Conservation (phyloP, 257 asterid species). For the Salvia rosmarinus region DNA sequence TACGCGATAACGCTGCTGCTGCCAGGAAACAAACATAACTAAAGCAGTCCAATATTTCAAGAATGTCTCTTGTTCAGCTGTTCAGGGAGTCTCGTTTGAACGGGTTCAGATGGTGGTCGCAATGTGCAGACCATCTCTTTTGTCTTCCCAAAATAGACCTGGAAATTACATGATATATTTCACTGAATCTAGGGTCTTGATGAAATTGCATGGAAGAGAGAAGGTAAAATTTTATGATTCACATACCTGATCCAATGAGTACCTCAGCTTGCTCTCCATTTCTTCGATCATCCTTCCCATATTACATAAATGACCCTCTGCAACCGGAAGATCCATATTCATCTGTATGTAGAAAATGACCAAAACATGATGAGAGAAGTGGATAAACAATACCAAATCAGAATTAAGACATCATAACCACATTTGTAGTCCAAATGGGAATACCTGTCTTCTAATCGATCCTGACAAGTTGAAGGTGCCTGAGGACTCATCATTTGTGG, state of each 20-base stretch:
- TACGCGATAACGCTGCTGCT: neutral
- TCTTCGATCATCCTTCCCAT: conserved; percentile 99
- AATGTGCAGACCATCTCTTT: conserved; percentile 97
- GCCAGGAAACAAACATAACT: neutral
- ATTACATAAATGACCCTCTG: conserved; percentile 91
- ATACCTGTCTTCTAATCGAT: conserved; percentile 97
- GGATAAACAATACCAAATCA: neutral
- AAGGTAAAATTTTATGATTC: neutral
- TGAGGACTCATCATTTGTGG: conserved; percentile 78
- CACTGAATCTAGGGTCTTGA: conserved; percentile 12
- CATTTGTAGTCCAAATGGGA: neutral
- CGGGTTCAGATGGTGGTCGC: conserved; percentile 86
- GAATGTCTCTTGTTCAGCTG: conserved; percentile 40
- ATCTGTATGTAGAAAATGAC: conserved; percentile 48
- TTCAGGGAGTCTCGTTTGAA: conserved; percentile 67
- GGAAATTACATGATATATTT: conserved; percentile 22
- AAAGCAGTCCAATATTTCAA: conserved; percentile 15
- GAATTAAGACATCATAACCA: neutral
- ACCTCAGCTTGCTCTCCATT: conserved; percentile 95
- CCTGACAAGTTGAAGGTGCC: conserved; percentile 95
- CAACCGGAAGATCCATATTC: conserved; percentile 77
- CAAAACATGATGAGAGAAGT: neutral
- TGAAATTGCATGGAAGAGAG: neutral
- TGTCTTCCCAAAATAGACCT: conserved; percentile 99
- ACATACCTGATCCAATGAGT: conserved; percentile 89